Percentiles rank a stretch among this genome's conserved stretches.
Conservation (phyloP, 352 stramenopile species). For the Phytophthora hybrid region DNA sequence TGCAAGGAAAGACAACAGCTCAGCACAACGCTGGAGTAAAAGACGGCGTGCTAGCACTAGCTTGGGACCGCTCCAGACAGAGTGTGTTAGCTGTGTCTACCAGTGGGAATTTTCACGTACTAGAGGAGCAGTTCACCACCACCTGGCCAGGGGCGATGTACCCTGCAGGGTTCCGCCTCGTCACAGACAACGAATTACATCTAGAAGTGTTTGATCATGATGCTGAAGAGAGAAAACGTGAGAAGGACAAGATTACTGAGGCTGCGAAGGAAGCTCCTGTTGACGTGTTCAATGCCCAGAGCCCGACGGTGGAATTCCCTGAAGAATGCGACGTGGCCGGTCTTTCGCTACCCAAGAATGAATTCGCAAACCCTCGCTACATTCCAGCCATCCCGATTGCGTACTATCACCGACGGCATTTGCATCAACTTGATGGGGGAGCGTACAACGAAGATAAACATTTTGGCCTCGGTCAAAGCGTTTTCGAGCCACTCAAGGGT, state of each 20-base stretch:
- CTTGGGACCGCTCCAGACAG: slow-evolving; percentile 64
- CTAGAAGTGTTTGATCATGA: slow-evolving; percentile 49
- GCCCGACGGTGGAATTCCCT: slow-evolving; percentile 27
- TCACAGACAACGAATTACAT: slow-evolving; percentile 85
- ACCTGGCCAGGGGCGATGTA: slow-evolving; percentile 89
- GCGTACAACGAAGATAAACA: slow-evolving; percentile 74
- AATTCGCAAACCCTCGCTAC: slow-evolving; percentile 41
- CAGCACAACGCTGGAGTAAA: slow-evolving; percentile 84
- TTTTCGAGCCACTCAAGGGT: slow-evolving; percentile 76
- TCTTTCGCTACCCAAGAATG: slow-evolving; percentile 17
- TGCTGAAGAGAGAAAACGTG: slow-evolving; percentile 40
- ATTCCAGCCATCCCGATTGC: slow-evolving; percentile 71
- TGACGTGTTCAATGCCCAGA: slow-evolving; percentile 56
- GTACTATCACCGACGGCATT: slow-evolving; percentile 60
- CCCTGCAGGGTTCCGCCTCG: slow-evolving; percentile 75
- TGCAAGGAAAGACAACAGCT: slow-evolving; percentile 42
- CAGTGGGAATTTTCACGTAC: slow-evolving; percentile 67
- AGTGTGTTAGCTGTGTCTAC: slow-evolving; percentile 74
- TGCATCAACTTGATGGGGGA: slow-evolving; percentile 46
- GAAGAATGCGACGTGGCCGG: slow-evolving; percentile 12
- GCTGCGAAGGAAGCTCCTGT: slow-evolving; percentile 26
- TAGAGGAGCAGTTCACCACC: slow-evolving; percentile 81
- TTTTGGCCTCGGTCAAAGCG: slow-evolving; percentile 73
- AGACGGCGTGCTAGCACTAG: slow-evolving; percentile 69
- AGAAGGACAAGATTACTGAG: slow-evolving; percentile 42